phyloP scores from a whole-genome alignment of 169 alveolate genomes.

The Cryptosporidium ubiquitum region DNA sequence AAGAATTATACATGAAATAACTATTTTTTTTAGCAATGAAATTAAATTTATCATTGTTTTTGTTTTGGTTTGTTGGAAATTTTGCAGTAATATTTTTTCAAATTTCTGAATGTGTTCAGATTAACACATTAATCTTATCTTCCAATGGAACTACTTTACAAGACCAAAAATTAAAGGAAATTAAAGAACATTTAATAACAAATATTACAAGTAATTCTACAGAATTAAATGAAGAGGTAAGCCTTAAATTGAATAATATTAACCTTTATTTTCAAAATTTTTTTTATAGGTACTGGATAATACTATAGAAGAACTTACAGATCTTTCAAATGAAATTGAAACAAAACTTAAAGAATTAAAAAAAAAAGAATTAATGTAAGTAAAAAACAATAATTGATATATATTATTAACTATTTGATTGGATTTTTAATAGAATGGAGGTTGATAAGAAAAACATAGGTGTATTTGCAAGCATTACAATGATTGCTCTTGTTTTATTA shows the following conservation, averaged over 20 bases:
- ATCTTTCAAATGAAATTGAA: slow-evolving; percentile 63
- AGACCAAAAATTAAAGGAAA: background rate
- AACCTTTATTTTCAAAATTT: too few relatives aligned
- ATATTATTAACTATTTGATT: background rate
- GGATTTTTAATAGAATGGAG: slow-evolving; percentile 26
- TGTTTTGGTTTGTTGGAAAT: background rate
- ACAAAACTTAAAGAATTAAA: slow-evolving; percentile 51
- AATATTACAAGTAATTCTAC: slow-evolving; percentile 24
- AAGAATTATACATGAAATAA: background rate
- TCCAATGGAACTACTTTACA: slow-evolving; percentile 14
- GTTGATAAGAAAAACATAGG: slow-evolving; percentile 65
- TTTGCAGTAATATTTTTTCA: background rate
- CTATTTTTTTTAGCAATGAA: background rate
- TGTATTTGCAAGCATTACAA: slow-evolving; percentile 69
- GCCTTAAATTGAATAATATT: background rate
- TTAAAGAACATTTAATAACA: slow-evolving; percentile 26
- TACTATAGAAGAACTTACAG: slow-evolving; percentile 69
- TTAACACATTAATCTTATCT: background rate
- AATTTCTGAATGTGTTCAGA: slow-evolving; percentile 17
- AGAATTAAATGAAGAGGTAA: slow-evolving; percentile 52
- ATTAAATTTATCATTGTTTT: background rate
- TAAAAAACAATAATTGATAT: background rate
- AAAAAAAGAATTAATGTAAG: slow-evolving; percentile 68
- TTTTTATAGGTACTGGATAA: slow-evolving; percentile 26
- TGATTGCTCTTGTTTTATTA: slow-evolving; percentile 60